These are phyloP conservation scores for Amphichorda felina DNA, from an alignment of 2,329 filamentous ascomycete species.

Conservation along the genomic window DNA sequence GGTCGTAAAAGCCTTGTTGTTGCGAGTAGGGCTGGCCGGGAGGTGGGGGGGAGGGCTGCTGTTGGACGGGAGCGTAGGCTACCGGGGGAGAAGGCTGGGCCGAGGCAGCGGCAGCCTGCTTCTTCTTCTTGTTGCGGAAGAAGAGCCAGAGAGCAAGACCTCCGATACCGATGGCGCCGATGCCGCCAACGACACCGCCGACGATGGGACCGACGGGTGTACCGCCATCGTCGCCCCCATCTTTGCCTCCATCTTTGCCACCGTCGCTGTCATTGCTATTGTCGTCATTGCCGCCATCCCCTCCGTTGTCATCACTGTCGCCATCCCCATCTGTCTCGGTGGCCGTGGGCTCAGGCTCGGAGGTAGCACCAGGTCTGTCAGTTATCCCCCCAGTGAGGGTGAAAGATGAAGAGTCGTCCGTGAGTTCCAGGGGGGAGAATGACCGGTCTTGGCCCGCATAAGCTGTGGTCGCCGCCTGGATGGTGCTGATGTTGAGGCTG, in stretches of 20 bases:
- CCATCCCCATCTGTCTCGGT: neutral
- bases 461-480: conserved; percentile 26
- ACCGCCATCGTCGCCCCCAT: conserved; percentile 6
- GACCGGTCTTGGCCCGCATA: conserved; percentile 12
- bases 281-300: conserved; percentile 1
- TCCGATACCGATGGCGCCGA: conserved; percentile 18
- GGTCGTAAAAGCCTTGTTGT: conserved; percentile 13
- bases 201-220: conserved; percentile 22
- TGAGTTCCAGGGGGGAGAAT: conserved; percentile 11
- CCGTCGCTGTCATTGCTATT: conserved; percentile 4
- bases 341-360: neutral
- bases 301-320: neutral
- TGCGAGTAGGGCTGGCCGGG: conserved; percentile 1
- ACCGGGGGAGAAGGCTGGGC: conserved; percentile 3
- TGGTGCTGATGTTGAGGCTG: conserved; percentile 15
- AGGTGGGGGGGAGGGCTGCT: neutral
- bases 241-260: conserved; percentile 1
- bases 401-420: conserved; percentile 4
- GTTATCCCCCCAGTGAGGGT: conserved; percentile 6
- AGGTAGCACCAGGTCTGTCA: neutral
- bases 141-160: conserved; percentile 17
- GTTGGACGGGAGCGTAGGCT: conserved; percentile 1
- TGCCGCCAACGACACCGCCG: conserved; percentile 23
- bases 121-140: conserved; percentile 15
- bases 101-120: conserved; percentile 5